Base-by-base conservation (phyloP, 352 stramenopile genomes). In the Globisporangium abappressorium region DNA sequence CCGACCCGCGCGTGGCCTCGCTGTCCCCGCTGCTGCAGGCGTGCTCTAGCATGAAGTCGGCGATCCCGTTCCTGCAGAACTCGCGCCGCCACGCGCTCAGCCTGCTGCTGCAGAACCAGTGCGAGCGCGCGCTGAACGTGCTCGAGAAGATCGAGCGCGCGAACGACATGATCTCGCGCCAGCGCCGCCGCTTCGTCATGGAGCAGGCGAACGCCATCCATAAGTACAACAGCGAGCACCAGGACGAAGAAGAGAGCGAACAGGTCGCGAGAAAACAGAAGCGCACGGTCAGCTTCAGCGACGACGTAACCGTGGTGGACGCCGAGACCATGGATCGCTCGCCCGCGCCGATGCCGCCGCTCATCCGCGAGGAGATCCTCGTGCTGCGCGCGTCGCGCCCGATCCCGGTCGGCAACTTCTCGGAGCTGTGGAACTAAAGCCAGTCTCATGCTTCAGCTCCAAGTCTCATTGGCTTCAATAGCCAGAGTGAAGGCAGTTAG, bases 81-180 rank as follows among this genome's bases (percentile, higher is more conserved):
- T 91, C 85, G 57, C 83, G 85, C 33, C 80, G 81, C 62, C 83
- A 93, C 69, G 85, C 85, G 46, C 70, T 93, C 15, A 77, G 76
- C 41, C 75, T 93, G 66, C 79, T 87, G 41, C 64, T 85, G 3
- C 80, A 93, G 71, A 91, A 91, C 72, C 72, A 93, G 62, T 93
- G 83, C 79, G 80, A 91, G 57, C 85, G 85, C 57, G 85, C 85
- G 15, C 67, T 93, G 33, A 74, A 70, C 47, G 83, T 93, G 61
- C 76, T 93, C 15, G 85, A 93, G 69, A 93, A 93, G 75, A 87
- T 93, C 57, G 85, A 93, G 69, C 83, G 83, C 26, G 85, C 85
- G 46, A 92, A 89, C 70, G 83, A 92, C 60, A 91, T 91, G 64
- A 85, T 93, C 66, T 79, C 82, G 20, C 81, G 80, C 59, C 83